A percentile compares a stretch with the other conserved stretches of the same genome.
These are phyloP conservation scores for Pyrus betulifolia DNA, from an alignment of 306 rosid genomes.

Conservation along the genomic window DNA sequence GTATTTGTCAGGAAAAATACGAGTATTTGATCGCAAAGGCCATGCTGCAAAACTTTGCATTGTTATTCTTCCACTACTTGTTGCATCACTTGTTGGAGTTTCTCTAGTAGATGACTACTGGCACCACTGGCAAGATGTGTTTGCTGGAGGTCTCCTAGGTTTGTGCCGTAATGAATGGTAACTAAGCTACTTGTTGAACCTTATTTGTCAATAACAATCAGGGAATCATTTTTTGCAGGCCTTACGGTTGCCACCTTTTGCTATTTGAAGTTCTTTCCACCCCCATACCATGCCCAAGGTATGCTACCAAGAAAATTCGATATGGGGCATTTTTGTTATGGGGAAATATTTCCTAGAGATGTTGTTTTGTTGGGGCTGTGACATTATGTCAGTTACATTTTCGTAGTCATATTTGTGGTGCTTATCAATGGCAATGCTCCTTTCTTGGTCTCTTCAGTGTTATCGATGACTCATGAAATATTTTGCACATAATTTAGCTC, in stretches of 20 bases:
- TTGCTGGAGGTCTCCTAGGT: constrained; percentile 52
- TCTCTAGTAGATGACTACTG: constrained; percentile 88
- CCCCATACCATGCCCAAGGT: constrained; percentile 82
- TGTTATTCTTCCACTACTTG: constrained; percentile 62
- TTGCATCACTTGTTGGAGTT: constrained; percentile 77
- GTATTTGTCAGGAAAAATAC: constrained; percentile 72
- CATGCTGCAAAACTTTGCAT: constrained; percentile 75
- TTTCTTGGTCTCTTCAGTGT: neutral
- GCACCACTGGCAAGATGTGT: constrained; percentile 67
- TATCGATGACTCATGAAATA: neutral
- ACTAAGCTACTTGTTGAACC: neutral
- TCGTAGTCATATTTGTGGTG: neutral
- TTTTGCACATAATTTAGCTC: neutral
- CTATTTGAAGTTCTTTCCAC: constrained; percentile 86
- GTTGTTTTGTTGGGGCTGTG: neutral
- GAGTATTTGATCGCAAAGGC: constrained; percentile 62
- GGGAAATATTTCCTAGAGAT: neutral
- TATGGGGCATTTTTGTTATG: neutral
- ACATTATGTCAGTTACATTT: neutral
- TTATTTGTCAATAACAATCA: constrained; percentile 2
- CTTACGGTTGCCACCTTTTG: constrained; percentile 62
- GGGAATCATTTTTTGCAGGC: constrained; percentile 39
- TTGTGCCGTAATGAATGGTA: constrained; percentile 15
- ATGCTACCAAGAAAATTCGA: constrained; percentile 19
- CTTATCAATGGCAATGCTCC: neutral